A percentile compares a stretch with the other conserved stretches of the same genome.
These are phyloP conservation scores for Candida neerlandica DNA, from an alignment of 1,139 yeast genomes.

Conservation along the genomic window DNA sequence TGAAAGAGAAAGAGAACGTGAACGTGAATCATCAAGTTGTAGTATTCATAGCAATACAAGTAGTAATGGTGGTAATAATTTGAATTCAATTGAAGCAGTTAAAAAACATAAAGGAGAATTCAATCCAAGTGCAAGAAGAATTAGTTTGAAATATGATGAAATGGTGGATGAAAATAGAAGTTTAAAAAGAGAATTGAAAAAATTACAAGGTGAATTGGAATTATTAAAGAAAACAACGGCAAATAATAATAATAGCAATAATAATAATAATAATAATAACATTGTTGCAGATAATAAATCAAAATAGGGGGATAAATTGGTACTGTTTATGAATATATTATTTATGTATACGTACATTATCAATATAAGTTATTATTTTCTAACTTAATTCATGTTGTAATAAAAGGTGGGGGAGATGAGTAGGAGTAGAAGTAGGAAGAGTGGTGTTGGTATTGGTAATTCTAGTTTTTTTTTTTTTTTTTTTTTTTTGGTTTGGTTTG, in stretches of 20 bases:
- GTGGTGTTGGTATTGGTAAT: too few species aligned
- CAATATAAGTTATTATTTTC: too few species aligned
- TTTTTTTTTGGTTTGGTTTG: not conserved
- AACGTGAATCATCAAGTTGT: too few species aligned
- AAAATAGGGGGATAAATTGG: too few species aligned
- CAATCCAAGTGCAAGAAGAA: constrained; percentile 9
- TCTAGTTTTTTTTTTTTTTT: not conserved
- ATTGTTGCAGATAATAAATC: not conserved
- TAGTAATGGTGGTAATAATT: too few species aligned
- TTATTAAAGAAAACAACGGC: constrained; percentile 4
- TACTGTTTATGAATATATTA: too few species aligned
- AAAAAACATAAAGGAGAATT: constrained; percentile 10
- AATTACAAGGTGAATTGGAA: constrained; percentile 12
- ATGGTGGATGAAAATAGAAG: constrained; percentile 16
- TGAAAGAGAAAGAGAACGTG: too few species aligned
- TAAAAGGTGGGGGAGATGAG: too few species aligned
- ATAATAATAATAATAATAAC: too few species aligned
- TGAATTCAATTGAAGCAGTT: constrained; percentile 7
- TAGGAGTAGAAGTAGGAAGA: too few species aligned
- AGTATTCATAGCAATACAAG: not conserved
- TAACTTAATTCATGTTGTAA: too few species aligned
- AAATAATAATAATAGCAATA: not conserved
- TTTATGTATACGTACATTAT: not conserved
- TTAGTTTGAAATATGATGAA: constrained; percentile 15
- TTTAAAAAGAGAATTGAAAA: constrained; percentile 15